Percentiles rank a stretch among this genome's conserved stretches.
Evolutionary conservation across 352 stramenopile species (phyloP).

Genomic region (Pythium monospermum): DNA sequence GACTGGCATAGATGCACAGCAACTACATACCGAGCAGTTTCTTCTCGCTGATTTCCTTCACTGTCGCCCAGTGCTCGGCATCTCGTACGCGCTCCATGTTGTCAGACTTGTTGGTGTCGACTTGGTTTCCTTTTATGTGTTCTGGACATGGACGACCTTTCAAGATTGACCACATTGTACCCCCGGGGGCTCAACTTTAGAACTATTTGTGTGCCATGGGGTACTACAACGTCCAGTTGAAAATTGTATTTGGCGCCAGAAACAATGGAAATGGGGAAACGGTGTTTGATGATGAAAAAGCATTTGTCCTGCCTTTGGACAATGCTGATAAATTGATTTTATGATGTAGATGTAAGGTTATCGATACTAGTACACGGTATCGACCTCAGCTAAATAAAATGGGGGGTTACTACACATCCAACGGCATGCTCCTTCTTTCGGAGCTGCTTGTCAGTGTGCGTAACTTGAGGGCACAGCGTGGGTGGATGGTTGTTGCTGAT

Average conservation of each 20-base stretch:
- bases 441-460: too few relatives aligned
- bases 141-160: slow-evolving; percentile 1
- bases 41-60: slow-evolving; percentile 53
- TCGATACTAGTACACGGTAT: not conserved
- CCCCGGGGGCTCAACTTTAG: not conserved
- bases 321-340: not conserved
- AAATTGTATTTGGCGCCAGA: too few relatives aligned
- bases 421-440: too few relatives aligned
- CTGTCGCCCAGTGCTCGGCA: slow-evolving; percentile 48
- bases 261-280: too few relatives aligned
- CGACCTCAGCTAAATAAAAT: slow-evolving; percentile 15
- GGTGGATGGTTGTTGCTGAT: too few relatives aligned
- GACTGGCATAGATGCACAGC: too few relatives aligned
- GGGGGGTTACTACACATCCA: too few relatives aligned
- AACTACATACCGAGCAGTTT: slow-evolving; percentile 55
- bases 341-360: slow-evolving; percentile 12
- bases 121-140: not conserved
- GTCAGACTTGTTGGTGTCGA: not conserved
- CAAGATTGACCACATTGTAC: not conserved
- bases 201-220: not conserved
- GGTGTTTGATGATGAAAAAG: not conserved
- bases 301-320: not conserved
- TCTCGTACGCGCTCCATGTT: slow-evolving; percentile 48
- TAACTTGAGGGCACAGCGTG: too few relatives aligned
- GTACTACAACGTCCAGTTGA: too few relatives aligned